These are phyloP conservation scores for Pochonia chlamydosporia DNA, from an alignment of 2,329 filamentous ascomycete genomes.

Conservation along the genomic window DNA sequence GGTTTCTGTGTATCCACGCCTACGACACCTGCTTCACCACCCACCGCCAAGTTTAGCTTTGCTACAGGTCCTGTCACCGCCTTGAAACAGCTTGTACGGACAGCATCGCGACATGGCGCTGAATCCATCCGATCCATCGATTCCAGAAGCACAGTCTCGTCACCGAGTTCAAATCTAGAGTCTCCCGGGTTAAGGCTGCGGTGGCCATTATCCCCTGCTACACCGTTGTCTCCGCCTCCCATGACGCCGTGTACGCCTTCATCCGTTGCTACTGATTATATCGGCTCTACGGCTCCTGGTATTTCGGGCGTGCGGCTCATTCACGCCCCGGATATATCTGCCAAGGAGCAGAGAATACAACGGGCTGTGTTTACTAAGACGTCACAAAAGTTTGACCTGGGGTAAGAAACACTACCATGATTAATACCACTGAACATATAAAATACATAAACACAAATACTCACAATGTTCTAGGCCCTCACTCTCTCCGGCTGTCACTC, in stretches of 20 bases:
- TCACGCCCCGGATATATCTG: conserved; percentile 38
- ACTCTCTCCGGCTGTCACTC: conserved; percentile 37
- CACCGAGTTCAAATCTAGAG: conserved; percentile 12
- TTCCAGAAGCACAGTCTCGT: conserved; percentile 7
- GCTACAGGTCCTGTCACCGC: conserved; percentile 23
- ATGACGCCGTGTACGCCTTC: conserved; percentile 43
- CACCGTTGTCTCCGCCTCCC: conserved; percentile 34
- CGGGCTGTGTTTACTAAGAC: conserved; percentile 45
- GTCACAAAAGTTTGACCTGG: conserved; percentile 38
- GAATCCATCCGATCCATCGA: conserved; percentile 18
- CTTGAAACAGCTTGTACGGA: conserved; percentile 25
- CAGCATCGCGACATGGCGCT: conserved; percentile 14
- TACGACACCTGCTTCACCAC: conserved; percentile 21
- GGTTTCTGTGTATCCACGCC: conserved; percentile 7
- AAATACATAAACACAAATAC: too few species aligned
- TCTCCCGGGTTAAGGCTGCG: conserved; percentile 20
- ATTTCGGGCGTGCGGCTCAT: conserved; percentile 46
- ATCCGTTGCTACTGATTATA: conserved; percentile 25
- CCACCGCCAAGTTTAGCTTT: conserved; percentile 12
- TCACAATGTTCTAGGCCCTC: conserved; percentile 21
- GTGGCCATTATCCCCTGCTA: conserved; percentile 25
- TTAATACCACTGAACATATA: too few species aligned
- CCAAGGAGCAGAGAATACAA: conserved; percentile 42
- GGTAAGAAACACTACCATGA: too few species aligned
- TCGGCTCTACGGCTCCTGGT: conserved; percentile 26